A percentile compares a stretch with the other conserved stretches of the same genome.
These are phyloP conservation scores for Globisporangium radiosum DNA, from an alignment of 352 stramenopile species.

Conservation along the genomic window DNA sequence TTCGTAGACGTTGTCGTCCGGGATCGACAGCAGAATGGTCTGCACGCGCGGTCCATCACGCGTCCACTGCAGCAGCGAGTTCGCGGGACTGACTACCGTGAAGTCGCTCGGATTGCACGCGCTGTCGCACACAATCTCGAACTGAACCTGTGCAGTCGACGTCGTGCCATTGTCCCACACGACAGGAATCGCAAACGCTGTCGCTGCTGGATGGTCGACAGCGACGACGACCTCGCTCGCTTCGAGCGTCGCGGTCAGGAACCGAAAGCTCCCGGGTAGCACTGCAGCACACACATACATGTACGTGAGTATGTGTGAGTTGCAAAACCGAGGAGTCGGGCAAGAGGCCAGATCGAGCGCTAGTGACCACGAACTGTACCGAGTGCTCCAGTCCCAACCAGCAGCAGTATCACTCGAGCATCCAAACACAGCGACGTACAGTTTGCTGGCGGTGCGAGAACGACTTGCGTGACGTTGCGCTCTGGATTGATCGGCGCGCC, in stretches of 20 bases:
- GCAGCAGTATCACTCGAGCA: background rate
- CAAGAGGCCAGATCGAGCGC: background rate
- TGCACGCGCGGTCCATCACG: conserved; percentile 25
- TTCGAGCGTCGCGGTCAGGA: conserved; percentile 27
- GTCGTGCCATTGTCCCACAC: conserved; percentile 56
- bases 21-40: conserved; percentile 37
- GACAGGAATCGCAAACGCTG: conserved; percentile 35
- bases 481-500: conserved; percentile 48
- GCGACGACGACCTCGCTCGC: conserved; percentile 21
- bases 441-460: conserved; percentile 47
- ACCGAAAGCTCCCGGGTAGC: conserved; percentile 38
- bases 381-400: background rate
- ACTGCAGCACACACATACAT: conserved; percentile 20
- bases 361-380: background rate
- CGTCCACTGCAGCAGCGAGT: conserved; percentile 35
- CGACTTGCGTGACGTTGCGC: conserved; percentile 34
- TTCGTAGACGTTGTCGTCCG: conserved; percentile 48
- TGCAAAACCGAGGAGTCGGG: too few species aligned
- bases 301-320: background rate
- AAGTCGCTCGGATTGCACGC: conserved; percentile 42
- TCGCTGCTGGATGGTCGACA: background rate
- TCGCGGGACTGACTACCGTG: conserved; percentile 20
- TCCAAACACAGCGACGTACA: conserved; percentile 17
- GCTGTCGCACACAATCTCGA: conserved; percentile 35
- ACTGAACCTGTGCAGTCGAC: conserved; percentile 29